Percentiles rank a stretch among this genome's conserved stretches.
Evolutionary conservation across 164 flowering plant genomes (phyloP).

Genomic region (Tetracentron sinense): DNA sequence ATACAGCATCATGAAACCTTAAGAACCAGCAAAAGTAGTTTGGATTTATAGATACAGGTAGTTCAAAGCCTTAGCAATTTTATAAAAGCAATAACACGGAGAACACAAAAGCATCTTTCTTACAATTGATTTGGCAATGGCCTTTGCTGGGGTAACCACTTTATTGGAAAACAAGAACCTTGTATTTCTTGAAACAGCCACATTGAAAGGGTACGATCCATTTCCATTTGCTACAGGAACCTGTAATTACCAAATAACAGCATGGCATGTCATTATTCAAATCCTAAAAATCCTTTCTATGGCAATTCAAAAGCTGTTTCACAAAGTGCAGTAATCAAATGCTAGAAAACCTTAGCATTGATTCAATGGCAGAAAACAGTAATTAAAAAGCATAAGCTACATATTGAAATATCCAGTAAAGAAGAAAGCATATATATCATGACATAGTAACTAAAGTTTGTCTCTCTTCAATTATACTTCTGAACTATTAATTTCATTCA

Average conservation of each 20-base stretch:
- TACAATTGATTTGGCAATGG: conserved; percentile 90
- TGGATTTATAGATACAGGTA: not conserved
- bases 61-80: not conserved
- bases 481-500: too few species aligned
- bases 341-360: not conserved
- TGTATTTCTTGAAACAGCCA: conserved; percentile 91
- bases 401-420: not conserved
- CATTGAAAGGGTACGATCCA: conserved; percentile 81
- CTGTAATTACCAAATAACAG: conserved; percentile 29
- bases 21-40: conserved; percentile 11
- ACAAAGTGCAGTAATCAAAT: not conserved
- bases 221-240: conserved; percentile 94
- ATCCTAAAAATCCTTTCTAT: not conserved
- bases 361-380: not conserved
- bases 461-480: not conserved
- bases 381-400: not conserved
- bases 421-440: not conserved
- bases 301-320: not conserved
- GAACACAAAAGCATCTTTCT: conserved; percentile 23
- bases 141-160: conserved; percentile 65
- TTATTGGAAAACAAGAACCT: conserved; percentile 88
- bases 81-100: not conserved
- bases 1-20: not conserved
- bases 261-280: not conserved
- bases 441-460: not conserved